phyloP scores from a whole-genome alignment of 1,284 basidiomycete genomes.

The Testicularia cyperi region DNA sequence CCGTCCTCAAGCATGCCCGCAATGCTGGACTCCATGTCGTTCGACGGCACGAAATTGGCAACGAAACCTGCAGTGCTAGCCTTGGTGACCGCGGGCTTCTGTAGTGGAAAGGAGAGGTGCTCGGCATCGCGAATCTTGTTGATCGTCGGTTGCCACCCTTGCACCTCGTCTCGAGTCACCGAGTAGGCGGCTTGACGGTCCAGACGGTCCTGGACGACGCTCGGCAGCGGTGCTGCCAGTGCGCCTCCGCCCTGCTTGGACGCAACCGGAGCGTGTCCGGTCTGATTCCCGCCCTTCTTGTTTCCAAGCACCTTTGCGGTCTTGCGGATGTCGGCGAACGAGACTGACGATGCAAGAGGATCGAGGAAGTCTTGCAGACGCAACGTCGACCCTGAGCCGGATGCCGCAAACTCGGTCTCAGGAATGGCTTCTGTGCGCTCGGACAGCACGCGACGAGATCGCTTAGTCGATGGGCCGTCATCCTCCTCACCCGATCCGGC shows the following conservation, averaged over 20 bases:
- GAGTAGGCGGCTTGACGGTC: slow-evolving; percentile 94
- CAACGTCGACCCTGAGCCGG: slow-evolving; percentile 19
- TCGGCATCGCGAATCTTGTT: slow-evolving; percentile 69
- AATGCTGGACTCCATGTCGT: slow-evolving; percentile 49
- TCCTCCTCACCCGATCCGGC: slow-evolving; percentile 14
- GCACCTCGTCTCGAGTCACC: slow-evolving; percentile 84
- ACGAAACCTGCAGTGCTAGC: slow-evolving; percentile 72
- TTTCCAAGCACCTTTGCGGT: slow-evolving; percentile 36
- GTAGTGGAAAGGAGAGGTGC: slow-evolving; percentile 86
- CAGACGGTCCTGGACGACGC: slow-evolving; percentile 80
- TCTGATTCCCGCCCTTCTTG: background rate
- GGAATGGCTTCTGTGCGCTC: slow-evolving; percentile 74
- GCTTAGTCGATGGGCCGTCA: slow-evolving; percentile 24
- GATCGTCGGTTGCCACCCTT: slow-evolving; percentile 90
- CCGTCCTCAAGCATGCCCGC: slow-evolving; percentile 57
- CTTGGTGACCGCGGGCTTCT: slow-evolving; percentile 64
- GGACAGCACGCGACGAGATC: slow-evolving; percentile 69
- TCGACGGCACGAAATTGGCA: slow-evolving; percentile 65
- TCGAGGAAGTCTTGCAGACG: slow-evolving; percentile 73
- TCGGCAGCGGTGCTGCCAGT: slow-evolving; percentile 81
- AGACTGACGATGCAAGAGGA: slow-evolving; percentile 64
- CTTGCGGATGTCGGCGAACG: slow-evolving; percentile 38
- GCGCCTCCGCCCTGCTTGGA: slow-evolving; percentile 66
- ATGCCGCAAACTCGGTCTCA: slow-evolving; percentile 65
- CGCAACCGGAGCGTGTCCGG: slow-evolving; percentile 64